phyloP scores from a whole-genome alignment of 192 early-diverging fungal genomes.

The Umbelopsis sp. region DNA sequence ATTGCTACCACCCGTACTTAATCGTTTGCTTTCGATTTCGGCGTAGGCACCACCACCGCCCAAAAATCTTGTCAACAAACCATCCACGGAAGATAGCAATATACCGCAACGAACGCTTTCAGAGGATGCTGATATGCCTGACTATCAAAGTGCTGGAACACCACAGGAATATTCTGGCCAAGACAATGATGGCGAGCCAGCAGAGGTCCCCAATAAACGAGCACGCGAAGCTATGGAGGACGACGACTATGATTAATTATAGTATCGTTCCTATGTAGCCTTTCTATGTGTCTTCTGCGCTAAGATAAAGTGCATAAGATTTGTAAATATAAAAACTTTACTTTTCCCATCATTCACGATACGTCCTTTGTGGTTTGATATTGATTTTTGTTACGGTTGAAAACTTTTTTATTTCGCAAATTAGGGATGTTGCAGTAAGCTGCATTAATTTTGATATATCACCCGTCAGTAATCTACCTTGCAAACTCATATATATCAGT shows the following conservation, averaged over 20 bases:
- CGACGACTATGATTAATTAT: conserved; percentile 34
- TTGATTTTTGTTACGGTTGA: no score
- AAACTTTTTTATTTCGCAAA: no score
- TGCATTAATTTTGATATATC: no score
- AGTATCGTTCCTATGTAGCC: no score
- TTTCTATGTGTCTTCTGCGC: no score
- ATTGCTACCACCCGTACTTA: neutral
- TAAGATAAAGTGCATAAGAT: no score
- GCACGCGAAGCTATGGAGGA: conserved; percentile 34
- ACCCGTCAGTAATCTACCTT: neutral
- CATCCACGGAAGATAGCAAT: neutral
- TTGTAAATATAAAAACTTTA: no score
- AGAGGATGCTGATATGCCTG: conserved; percentile 21
- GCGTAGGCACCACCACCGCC: conserved; percentile 38
- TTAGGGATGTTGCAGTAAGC: no score
- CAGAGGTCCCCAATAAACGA: conserved; percentile 13
- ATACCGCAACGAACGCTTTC: conserved; percentile 21
- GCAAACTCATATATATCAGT: neutral
- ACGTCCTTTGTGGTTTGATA: no score
- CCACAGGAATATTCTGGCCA: neutral
- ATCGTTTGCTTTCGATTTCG: neutral
- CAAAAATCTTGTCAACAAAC: conserved; percentile 12
- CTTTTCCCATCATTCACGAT: no score
- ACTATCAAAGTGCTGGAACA: neutral
- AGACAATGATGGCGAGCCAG: neutral